Conservation (phyloP, 2,329 filamentous ascomycete species). For the Beauveria scarabaeidicola region DNA sequence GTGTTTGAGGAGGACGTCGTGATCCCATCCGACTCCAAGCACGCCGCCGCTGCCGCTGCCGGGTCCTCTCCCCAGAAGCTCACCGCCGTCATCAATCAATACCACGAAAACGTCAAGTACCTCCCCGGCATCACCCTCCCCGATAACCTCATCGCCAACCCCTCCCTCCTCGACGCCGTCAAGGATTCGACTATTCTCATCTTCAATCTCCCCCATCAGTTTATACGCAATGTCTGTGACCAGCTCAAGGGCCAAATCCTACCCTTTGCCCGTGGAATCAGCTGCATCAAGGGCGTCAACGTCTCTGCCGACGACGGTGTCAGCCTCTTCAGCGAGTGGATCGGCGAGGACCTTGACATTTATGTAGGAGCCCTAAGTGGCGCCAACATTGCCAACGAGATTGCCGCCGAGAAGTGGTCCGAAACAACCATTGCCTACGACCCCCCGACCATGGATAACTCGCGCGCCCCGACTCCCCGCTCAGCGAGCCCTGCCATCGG, state of each 20-base stretch:
- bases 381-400: slow-evolving; percentile 92
- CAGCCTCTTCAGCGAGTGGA: slow-evolving; percentile 88
- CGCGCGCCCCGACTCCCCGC: slow-evolving; percentile 54
- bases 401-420: slow-evolving; percentile 91
- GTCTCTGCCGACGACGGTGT: slow-evolving; percentile 80
- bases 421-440: slow-evolving; percentile 97
- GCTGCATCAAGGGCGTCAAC: slow-evolving; percentile 96
- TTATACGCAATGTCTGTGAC: slow-evolving; percentile 79
- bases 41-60: slow-evolving; percentile 49
- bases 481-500: slow-evolving; percentile 39
- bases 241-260: slow-evolving; percentile 81
- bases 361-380: slow-evolving; percentile 95
- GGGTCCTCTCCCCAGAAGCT: slow-evolving; percentile 72
- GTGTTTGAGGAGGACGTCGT: slow-evolving; percentile 89
- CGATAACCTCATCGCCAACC: slow-evolving; percentile 74
- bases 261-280: slow-evolving; percentile 86
- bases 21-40: slow-evolving; percentile 60
- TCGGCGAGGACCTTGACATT: slow-evolving; percentile 82
- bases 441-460: slow-evolving; percentile 75
- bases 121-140: slow-evolving; percentile 82
- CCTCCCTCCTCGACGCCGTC: slow-evolving; percentile 71
- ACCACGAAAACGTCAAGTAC: slow-evolving; percentile 98
- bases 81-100: slow-evolving; percentile 79
- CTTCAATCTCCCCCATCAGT: slow-evolving; percentile 96
- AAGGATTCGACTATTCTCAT: slow-evolving; percentile 79